phyloP scores from a whole-genome alignment of 768 basidiomycete species.

The Xerocomus brunneocitrinus region DNA sequence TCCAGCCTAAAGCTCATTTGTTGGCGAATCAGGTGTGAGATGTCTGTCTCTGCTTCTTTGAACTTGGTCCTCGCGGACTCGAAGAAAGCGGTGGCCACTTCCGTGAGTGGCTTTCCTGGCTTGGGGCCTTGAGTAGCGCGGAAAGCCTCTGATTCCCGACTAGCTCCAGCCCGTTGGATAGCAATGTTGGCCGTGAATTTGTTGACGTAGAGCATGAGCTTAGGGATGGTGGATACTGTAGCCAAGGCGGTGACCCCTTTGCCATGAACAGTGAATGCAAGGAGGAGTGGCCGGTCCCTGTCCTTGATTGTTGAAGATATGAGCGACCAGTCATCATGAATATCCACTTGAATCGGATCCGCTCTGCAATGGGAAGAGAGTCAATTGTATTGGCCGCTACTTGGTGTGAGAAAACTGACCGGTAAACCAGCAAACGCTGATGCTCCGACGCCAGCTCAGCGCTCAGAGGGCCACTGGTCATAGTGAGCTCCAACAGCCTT shows the following conservation, averaged over 20 bases:
- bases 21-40: constrained; percentile 63
- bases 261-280: constrained; percentile 74
- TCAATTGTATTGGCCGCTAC: neutral
- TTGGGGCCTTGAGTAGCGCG: constrained; percentile 64
- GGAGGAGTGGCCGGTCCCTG: constrained; percentile 50
- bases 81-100: constrained; percentile 84
- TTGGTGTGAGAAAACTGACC: constrained; percentile 41
- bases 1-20: constrained; percentile 69
- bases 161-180: constrained; percentile 70
- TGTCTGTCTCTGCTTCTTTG: constrained; percentile 57
- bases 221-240: constrained; percentile 74
- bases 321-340: constrained; percentile 79
- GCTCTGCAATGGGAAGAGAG: constrained; percentile 41
- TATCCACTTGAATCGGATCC: constrained; percentile 69
- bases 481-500: constrained; percentile 65
- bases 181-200: constrained; percentile 73
- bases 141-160: constrained; percentile 74
- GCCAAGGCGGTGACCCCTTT: constrained; percentile 61
- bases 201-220: constrained; percentile 65
- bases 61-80: constrained; percentile 67
- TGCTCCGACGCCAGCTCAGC: constrained; percentile 72
- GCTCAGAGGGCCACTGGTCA: constrained; percentile 69
- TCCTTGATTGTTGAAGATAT: constrained; percentile 37
- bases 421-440: constrained; percentile 68
- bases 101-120: constrained; percentile 75